Base-by-base conservation (phyloP, 169 alveolate genomes). In the Cryptosporidium xiaoi region DNA sequence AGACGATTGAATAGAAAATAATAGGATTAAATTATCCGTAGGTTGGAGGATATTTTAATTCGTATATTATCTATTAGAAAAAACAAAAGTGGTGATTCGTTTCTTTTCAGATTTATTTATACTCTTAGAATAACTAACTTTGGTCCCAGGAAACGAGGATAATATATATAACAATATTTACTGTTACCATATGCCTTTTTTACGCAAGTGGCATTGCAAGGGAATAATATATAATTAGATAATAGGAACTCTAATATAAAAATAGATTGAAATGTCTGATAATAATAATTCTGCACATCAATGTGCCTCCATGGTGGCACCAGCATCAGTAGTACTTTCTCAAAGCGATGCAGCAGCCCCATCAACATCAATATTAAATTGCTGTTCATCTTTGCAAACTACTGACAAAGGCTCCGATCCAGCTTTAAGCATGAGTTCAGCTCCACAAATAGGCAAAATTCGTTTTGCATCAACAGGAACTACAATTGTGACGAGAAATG, bases 291-390 rank as follows among this genome's bases (percentile, higher is more conserved):
- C 69, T 36, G 46, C 64, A 66, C 87, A 68, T 3, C 87, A 77
- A 44, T 62, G 3, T n/a, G 64, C 71, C 36, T 48, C 87, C 5
- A 62, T 77, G 87, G 87, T 77, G 27, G 87, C 87, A 77, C 87
- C 87, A 24, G 64, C 87, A 34, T 77, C 87, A n/a, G 87, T 77
- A n/a, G 87, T 77, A 10, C 53, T 77, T 3, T 24, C 71, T 16
- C 87, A 77, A 60, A 77, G 24, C 48, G 87, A 77, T 77, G 87
- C 87, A 15, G 87, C 87, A 5, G 87, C 87, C n/a, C 87, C 87
- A 6, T 77, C 87, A 20, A 77, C 87, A 18, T 77, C 87, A 16
- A 77, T 77, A 51, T 48, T 77, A 53, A 77, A 56, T 20, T 77
- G 87, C 53, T 77, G 87, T 51, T 77, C 87, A 10, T 77, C 65